A percentile compares a stretch with the other conserved stretches of the same genome.
Conservation (phyloP, 163 green algal genomes). For the Scenedesmus sp. region DNA sequence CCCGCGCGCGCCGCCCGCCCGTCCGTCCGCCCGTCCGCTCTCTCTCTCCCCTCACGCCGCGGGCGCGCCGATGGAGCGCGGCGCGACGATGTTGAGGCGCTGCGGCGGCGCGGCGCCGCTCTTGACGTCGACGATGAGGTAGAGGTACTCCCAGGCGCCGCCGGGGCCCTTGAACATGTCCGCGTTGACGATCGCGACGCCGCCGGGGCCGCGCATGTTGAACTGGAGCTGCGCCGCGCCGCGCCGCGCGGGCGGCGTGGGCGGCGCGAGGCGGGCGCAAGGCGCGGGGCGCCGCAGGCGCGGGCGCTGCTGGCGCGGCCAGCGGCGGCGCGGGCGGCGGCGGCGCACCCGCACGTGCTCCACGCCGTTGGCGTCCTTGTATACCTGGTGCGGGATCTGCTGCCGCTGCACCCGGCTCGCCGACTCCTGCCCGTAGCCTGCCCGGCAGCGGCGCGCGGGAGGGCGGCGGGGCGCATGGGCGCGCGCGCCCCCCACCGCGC, state of each 20-base stretch:
- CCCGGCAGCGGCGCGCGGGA: no score
- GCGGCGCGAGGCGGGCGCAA: neutral
- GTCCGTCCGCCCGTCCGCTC: no score
- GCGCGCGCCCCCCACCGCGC: neutral
- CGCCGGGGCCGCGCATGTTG: conserved; percentile 76
- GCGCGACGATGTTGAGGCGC: conserved; percentile 49
- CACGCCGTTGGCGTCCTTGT: conserved; percentile 76
- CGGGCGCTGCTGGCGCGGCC: neutral
- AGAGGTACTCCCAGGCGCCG: conserved; percentile 79
- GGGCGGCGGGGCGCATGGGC: no score
- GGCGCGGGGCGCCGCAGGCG: neutral
- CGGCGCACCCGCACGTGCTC: conserved; percentile 81
- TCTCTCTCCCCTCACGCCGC: neutral
- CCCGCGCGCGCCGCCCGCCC: no score
- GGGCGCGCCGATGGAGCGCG: conserved; percentile 7
- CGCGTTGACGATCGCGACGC: conserved; percentile 79
- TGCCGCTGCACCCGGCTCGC: conserved; percentile 81
- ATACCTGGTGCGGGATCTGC: conserved; percentile 87
- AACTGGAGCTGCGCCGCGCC: conserved; percentile 93
- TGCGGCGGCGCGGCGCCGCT: conserved; percentile 36
- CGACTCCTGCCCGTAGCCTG: conserved; percentile 50
- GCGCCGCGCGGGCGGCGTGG: no score
- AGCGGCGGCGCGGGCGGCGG: neutral
- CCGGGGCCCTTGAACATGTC: conserved; percentile 82
- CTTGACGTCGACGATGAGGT: conserved; percentile 71